Conservation (phyloP, 2,329 filamentous ascomycete species). For the Phaeosphaeriaceae sp. region DNA sequence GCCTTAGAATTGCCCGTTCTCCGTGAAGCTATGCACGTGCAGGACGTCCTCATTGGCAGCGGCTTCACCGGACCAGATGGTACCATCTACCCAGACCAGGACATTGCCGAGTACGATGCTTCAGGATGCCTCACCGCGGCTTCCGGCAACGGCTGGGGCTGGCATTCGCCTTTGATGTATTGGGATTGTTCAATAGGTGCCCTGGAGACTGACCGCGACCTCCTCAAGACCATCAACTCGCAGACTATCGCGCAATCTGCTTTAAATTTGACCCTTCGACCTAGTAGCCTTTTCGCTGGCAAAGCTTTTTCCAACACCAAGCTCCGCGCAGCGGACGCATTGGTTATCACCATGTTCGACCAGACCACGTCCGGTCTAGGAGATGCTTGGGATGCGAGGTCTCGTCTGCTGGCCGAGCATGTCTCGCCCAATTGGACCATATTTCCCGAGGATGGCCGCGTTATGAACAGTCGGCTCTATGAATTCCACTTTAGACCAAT, state of each 20-base stretch:
- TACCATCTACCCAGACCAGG: constrained; percentile 1
- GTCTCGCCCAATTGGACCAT: constrained; percentile 67
- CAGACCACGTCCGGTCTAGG: constrained; percentile 69
- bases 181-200: constrained; percentile 72
- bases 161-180: constrained; percentile 83
- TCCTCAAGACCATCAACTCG: constrained; percentile 73
- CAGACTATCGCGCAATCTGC: constrained; percentile 68
- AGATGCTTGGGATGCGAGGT: constrained; percentile 68
- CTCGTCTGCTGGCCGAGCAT: constrained; percentile 60
- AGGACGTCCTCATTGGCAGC: constrained; percentile 70
- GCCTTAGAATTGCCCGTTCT: constrained; percentile 72
- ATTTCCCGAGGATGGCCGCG: constrained; percentile 66
- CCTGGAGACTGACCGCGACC: constrained; percentile 67
- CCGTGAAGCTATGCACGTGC: constrained; percentile 70
- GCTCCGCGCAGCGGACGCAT: constrained; percentile 75
- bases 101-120: constrained; percentile 19
- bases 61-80: constrained; percentile 28
- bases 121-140: constrained; percentile 42
- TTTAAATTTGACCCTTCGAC: constrained; percentile 76
- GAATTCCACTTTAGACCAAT: constrained; percentile 82
- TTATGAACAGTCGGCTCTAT: constrained; percentile 68
- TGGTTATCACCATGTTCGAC: constrained; percentile 80
- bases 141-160: constrained; percentile 73
- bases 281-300: constrained; percentile 83
- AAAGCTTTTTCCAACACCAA: constrained; percentile 74